Evolutionary conservation across 257 asterid species (phyloP), one percentile per base, ranked within the genome.

Genomic region (Henckelia pumila): DNA sequence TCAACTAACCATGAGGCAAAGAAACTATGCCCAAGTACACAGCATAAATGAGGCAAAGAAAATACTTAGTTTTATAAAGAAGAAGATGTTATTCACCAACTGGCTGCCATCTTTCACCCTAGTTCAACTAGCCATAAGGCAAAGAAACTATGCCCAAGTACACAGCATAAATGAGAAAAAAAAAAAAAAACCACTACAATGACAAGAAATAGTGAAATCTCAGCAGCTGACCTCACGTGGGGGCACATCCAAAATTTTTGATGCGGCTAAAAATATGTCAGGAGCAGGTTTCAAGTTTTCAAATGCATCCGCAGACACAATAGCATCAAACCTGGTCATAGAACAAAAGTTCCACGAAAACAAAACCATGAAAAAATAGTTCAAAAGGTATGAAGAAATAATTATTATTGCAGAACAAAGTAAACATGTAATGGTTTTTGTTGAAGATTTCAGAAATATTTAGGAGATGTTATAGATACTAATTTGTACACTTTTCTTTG

Each of bases 211-310:
- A 37, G 23, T 7, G n/a, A n/a, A 40, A 14, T 30, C 55, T 44
- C 16, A 64, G 61, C 79, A 64, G 55, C 71, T 61, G 82, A 88
- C 99, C 99, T 93, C 97, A 79, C 82, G 75, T 59, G 88, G 62
- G 19, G 97, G 86, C 65, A 93, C 96, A 71, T 84, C 89, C 84
- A 93, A 77, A 77, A 69, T 78, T 70, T 80, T 89, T 71, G 99
- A 85, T 61, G 99, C 99, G 17, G 96, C 88, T 83, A 93, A 80
- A 81, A 93, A 93, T 76, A 93, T 93, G 77, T 93, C 99, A 52
- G 99, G 99, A 74, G 99, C 95, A 70, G 99, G 97, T 79, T 93
- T 93, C 86, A 93, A 80, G 76, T 90, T 93, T 78, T 88, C 88
- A 76, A 93, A 93, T 71, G 97, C 90, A 75, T 93, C 97, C 35